These are phyloP conservation scores for Pyracantha coccinea DNA, from an alignment of 331 rosid species.

Conservation along the genomic window DNA sequence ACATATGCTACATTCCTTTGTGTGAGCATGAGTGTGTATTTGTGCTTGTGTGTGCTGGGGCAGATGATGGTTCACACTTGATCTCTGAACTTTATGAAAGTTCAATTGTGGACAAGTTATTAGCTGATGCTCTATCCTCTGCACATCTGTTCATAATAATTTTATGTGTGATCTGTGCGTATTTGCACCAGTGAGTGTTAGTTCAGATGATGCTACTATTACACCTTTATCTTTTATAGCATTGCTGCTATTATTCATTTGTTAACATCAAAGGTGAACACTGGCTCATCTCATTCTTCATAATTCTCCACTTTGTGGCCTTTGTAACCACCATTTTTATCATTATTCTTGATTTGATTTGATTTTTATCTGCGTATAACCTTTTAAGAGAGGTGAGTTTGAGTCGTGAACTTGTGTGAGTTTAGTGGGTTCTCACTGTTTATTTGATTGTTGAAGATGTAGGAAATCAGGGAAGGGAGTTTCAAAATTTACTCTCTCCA, in stretches of 20 bases:
- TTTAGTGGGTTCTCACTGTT: no score
- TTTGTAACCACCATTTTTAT: neutral
- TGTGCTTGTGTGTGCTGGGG: constrained; percentile 8
- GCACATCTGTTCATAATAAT: neutral
- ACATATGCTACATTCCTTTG: neutral
- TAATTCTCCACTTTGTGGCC: neutral
- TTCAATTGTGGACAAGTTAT: constrained; percentile 47
- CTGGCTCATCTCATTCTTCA: neutral
- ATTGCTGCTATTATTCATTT: neutral
- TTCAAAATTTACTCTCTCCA: no score
- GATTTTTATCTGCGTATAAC: neutral
- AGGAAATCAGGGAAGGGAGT: no score
- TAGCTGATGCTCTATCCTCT: neutral
- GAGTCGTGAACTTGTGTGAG: neutral
- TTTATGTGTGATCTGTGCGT: neutral
- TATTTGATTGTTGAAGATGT: no score
- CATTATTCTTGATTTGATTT: neutral
- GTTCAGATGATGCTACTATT: neutral
- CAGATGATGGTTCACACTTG: constrained; percentile 80
- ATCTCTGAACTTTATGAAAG: constrained; percentile 87
- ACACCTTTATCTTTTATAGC: neutral
- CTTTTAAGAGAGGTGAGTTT: neutral
- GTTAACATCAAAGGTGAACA: neutral
- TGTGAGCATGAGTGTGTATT: neutral
- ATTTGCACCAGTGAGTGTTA: neutral